Percentiles rank a stretch among this genome's conserved stretches.
These are phyloP conservation scores for Boletellus ananiceps DNA, from an alignment of 768 basidiomycete genomes.

Conservation along the genomic window DNA sequence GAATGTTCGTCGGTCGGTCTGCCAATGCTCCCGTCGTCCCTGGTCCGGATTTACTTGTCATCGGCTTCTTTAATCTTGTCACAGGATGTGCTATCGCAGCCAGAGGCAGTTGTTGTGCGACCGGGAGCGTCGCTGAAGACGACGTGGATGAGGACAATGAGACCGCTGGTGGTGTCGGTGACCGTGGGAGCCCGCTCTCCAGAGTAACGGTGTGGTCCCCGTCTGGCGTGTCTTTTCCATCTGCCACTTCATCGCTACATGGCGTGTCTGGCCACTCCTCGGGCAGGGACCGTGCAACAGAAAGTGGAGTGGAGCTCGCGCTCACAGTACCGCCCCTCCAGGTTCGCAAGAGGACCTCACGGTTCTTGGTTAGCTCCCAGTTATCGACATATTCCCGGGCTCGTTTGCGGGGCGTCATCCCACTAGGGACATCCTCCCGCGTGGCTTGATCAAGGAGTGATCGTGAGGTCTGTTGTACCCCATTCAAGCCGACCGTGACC, in stretches of 20 bases:
- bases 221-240: slow-evolving; percentile 23
- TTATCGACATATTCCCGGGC: slow-evolving; percentile 63
- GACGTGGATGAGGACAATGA: slow-evolving; percentile 38
- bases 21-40: slow-evolving; percentile 25
- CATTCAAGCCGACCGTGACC: slow-evolving; percentile 41
- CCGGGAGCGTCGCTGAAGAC: slow-evolving; percentile 31
- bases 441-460: slow-evolving; percentile 54
- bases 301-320: slow-evolving; percentile 36
- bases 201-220: slow-evolving; percentile 20
- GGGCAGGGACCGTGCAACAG: slow-evolving; percentile 34
- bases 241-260: slow-evolving; percentile 13
- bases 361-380: slow-evolving; percentile 66
- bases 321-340: slow-evolving; percentile 39
- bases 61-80: slow-evolving; percentile 20
- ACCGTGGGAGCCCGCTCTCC: slow-evolving; percentile 10
- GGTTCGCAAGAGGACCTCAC: slow-evolving; percentile 54
- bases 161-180: slow-evolving; percentile 21
- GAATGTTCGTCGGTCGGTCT: slow-evolving; percentile 33
- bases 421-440: slow-evolving; percentile 62
- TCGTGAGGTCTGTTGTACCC: slow-evolving; percentile 47
- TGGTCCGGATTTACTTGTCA: slow-evolving; percentile 19
- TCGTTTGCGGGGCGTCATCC: slow-evolving; percentile 74
- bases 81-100: slow-evolving; percentile 3
- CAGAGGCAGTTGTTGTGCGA: slow-evolving; percentile 9
- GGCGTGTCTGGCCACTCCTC: slow-evolving; percentile 22